phyloP scores from a whole-genome alignment of 805 yeast genomes.

The Maudiozyma bulderi region DNA sequence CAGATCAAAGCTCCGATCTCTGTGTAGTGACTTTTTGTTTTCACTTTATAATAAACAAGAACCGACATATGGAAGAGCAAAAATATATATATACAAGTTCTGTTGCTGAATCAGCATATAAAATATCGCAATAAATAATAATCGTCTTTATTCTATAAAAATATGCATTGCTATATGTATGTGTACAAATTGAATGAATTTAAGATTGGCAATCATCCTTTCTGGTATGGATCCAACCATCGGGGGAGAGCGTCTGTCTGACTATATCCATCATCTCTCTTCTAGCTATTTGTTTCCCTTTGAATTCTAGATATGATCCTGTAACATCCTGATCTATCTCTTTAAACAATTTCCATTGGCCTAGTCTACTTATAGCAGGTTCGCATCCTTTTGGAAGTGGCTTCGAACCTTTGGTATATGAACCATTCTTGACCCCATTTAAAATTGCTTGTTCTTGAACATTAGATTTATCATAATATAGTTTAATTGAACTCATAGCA shows the following conservation, averaged over 20 bases:
- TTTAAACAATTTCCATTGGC: constrained; percentile 19
- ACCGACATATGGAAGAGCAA: too few relatives aligned
- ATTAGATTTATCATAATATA: constrained; percentile 4
- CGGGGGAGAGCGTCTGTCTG: constrained; percentile 24
- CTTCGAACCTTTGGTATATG: constrained; percentile 33
- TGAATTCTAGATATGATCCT: constrained; percentile 28
- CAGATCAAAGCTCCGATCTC: too few relatives aligned
- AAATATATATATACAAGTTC: too few relatives aligned
- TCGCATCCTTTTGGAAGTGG: constrained; percentile 37
- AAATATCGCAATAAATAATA: too few relatives aligned
- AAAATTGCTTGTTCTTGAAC: constrained; percentile 32
- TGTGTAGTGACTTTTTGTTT: too few relatives aligned
- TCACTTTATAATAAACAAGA: too few relatives aligned
- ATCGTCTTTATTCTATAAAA: too few relatives aligned
- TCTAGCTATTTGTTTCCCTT: constrained; percentile 23
- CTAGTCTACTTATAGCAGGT: constrained; percentile 16
- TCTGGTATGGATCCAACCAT: constrained; percentile 39
- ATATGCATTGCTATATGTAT: too few relatives aligned
- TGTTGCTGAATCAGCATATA: too few relatives aligned
- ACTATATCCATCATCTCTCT: constrained; percentile 23
- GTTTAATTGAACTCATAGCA: constrained; percentile 12
- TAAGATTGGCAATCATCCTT: constrained; percentile 33
- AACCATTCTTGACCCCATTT: constrained; percentile 56
- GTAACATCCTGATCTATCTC: constrained; percentile 1
- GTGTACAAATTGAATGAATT: too few relatives aligned